Percentiles rank a stretch among this genome's conserved stretches.
Conservation (phyloP, 2,329 filamentous ascomycete genomes). For the Calonectria hawksworthii region DNA sequence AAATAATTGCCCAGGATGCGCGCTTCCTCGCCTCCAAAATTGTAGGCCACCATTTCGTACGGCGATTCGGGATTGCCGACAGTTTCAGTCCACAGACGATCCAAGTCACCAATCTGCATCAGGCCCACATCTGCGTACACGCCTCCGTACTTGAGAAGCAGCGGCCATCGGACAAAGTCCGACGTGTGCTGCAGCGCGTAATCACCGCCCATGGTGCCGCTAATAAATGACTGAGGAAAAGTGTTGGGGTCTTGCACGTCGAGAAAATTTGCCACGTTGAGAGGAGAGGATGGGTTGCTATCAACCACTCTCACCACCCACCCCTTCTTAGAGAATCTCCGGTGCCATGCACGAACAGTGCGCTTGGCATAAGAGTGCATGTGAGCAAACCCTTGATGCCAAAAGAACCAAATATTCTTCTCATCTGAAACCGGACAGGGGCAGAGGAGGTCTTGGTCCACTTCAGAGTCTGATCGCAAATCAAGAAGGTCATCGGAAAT, state of each 20-base stretch:
- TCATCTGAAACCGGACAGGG: not conserved
- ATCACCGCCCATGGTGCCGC: not conserved
- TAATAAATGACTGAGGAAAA: not conserved
- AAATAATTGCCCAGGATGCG: constrained; percentile 2
- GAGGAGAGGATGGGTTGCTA: not conserved
- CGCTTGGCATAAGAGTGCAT: constrained; percentile 16
- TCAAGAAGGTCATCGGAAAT: not conserved
- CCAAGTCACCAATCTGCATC: constrained; percentile 12
- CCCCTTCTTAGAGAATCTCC: not conserved
- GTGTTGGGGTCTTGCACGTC: not conserved
- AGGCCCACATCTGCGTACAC: constrained; percentile 6
- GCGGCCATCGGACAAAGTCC: constrained; percentile 5
- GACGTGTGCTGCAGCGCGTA: constrained; percentile 6
- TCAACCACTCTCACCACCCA: constrained; percentile 14
- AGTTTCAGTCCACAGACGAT: constrained; percentile 2
- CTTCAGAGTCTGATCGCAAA: constrained; percentile 2
- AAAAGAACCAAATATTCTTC: constrained; percentile 19
- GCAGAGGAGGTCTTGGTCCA: not conserved
- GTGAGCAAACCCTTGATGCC: constrained; percentile 1
- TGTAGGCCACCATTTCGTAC: constrained; percentile 5
- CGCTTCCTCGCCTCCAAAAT: not conserved
- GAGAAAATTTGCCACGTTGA: constrained; percentile 1
- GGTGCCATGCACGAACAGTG: constrained; percentile 5
- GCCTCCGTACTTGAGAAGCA: constrained; percentile 12
- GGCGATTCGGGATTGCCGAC: constrained; percentile 5